Conservation (phyloP, 2,329 filamentous ascomycete species). For the Thielaviopsis ethacetica region DNA sequence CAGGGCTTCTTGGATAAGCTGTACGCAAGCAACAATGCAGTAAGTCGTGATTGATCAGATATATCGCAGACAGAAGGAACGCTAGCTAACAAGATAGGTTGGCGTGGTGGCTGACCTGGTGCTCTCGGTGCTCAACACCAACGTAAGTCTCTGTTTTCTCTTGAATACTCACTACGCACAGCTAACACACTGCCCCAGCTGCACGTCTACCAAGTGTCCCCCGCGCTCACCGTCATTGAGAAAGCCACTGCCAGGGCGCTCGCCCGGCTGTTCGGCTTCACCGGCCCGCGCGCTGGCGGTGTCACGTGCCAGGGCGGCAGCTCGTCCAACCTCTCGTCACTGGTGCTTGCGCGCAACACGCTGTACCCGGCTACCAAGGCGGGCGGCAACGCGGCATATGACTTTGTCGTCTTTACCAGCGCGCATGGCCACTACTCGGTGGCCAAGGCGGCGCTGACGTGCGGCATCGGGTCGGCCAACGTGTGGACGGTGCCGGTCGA, state of each 20-base stretch:
- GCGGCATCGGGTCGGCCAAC: constrained; percentile 60
- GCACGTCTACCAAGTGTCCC: constrained; percentile 88
- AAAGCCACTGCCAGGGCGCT: constrained; percentile 62
- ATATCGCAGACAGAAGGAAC: not conserved
- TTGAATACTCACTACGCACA: not conserved
- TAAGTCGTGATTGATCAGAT: constrained; percentile 22
- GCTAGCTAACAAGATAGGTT: constrained; percentile 30
- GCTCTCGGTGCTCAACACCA: constrained; percentile 77
- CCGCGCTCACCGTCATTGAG: constrained; percentile 73
- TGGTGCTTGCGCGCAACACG: constrained; percentile 76
- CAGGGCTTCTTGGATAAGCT: constrained; percentile 94
- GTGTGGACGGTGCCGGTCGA: constrained; percentile 68
- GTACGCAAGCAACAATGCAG: constrained; percentile 77
- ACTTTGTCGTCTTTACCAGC: constrained; percentile 76
- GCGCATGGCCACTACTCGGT: constrained; percentile 87
- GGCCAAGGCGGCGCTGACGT: constrained; percentile 85
- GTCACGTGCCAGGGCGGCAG: constrained; percentile 69
- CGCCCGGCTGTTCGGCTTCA: constrained; percentile 62
- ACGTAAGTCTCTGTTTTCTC: constrained; percentile 32
- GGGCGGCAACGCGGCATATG: constrained; percentile 45
- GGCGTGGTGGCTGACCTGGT: constrained; percentile 75
- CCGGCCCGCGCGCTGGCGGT: constrained; percentile 52
- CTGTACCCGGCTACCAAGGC: constrained; percentile 66
- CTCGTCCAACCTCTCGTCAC: constrained; percentile 68
- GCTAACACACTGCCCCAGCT: constrained; percentile 28